phyloP scores from a whole-genome alignment of 192 early-diverging fungal species.

The Linnemannia elongata region DNA sequence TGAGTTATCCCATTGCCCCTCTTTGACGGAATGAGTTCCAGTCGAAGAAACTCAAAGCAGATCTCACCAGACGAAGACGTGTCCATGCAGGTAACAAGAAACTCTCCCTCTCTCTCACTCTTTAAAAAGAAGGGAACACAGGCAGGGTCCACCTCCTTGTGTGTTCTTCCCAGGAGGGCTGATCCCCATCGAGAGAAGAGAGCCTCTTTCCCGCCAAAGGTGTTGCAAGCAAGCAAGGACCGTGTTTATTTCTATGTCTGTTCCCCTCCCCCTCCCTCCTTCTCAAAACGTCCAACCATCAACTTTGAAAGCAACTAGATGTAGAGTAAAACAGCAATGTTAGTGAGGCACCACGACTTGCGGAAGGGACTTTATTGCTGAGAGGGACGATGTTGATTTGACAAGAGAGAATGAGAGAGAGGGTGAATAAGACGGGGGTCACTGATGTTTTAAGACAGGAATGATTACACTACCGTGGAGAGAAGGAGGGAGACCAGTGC shows the following conservation, averaged over 20 bases:
- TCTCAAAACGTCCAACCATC: background rate
- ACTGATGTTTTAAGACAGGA: background rate
- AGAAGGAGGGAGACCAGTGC: background rate
- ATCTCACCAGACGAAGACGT: conserved; percentile 42
- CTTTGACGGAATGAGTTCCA: conserved; percentile 31
- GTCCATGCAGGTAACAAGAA: conserved; percentile 40
- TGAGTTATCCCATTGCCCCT: background rate
- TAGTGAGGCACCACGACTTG: background rate
- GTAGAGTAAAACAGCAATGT: background rate
- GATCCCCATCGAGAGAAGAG: conserved; percentile 1
- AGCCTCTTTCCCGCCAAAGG: conserved; percentile 28
- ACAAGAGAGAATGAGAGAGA: background rate
- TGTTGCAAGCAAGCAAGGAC: conserved; percentile 1
- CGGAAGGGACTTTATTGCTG: background rate
- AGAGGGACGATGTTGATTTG: background rate
- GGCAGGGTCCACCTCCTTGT: background rate
- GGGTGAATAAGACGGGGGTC: background rate
- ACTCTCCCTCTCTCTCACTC: background rate
- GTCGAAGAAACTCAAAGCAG: conserved; percentile 54
- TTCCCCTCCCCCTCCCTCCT: background rate
- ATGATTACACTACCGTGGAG: background rate
- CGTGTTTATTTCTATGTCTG: conserved; percentile 14
- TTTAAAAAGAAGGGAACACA: background rate
- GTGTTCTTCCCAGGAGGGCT: background rate
- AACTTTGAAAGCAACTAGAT: background rate